Evolutionary conservation across 139 green algal species (phyloP).

Genomic region (Chlorella ohadii): DNA sequence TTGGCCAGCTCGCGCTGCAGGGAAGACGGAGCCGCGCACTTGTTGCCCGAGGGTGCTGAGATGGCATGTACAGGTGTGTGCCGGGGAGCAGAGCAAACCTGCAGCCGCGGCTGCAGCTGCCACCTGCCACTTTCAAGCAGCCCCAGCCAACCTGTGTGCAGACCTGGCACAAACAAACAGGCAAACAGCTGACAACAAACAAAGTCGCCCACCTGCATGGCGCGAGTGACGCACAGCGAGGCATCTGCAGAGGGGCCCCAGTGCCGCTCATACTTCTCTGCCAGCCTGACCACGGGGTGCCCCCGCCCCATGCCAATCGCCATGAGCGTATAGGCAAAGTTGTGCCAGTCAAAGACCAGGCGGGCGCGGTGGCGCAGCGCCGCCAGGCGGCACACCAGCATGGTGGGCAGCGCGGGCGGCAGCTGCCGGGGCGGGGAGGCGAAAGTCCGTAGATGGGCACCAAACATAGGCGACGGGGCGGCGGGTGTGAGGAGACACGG

Average conservation of each 20-base stretch:
- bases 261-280: conserved; percentile 67
- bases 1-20: conserved; percentile 62
- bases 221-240: conserved; percentile 88
- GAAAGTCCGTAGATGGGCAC: no score
- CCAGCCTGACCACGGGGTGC: conserved; percentile 61
- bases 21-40: no score
- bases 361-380: conserved; percentile 60
- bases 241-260: conserved; percentile 58
- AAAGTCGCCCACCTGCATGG: conserved; percentile 66
- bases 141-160: no score
- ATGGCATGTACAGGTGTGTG: no score
- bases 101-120: no score
- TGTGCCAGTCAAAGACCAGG: conserved; percentile 97
- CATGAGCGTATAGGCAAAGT: conserved; percentile 93
- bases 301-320: conserved; percentile 65
- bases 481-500: no score
- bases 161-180: no score
- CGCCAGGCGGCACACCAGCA: conserved; percentile 79
- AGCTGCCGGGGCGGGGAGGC: conserved; percentile 62
- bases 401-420: conserved; percentile 90
- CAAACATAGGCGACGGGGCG: no score
- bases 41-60: no score
- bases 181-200: no score
- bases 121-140: no score
- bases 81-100: no score